phyloP scores from a whole-genome alignment of 176 grass and related monocot species.

The Triticum turgidum region DNA sequence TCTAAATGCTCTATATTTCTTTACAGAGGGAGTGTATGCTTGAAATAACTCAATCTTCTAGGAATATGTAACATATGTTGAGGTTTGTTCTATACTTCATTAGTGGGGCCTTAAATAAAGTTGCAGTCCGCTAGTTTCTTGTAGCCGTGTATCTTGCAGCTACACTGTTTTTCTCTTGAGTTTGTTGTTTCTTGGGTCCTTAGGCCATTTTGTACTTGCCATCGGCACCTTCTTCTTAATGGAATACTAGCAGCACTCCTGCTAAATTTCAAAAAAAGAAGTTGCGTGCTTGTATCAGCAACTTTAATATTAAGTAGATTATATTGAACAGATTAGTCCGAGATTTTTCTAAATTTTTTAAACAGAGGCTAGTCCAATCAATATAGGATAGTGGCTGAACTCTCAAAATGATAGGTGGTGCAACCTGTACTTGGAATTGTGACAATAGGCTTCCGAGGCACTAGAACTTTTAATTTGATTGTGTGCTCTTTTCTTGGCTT shows the following conservation, averaged over 20 bases:
- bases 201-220: no score
- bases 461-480: not conserved
- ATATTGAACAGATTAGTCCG: not conserved
- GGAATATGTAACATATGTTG: not conserved
- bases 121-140: no score
- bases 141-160: no score
- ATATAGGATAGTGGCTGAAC: not conserved
- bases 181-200: no score
- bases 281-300: not conserved
- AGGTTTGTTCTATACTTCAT: not conserved
- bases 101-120: no score
- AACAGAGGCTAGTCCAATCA: not conserved
- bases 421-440: not conserved
- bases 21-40: not conserved
- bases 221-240: no score
- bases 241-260: no score
- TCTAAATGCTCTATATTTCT: no score
- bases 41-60: slow-evolving; percentile 10
- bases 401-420: not conserved
- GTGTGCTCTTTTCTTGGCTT: not conserved
- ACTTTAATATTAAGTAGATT: not conserved
- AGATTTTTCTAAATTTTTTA: not conserved
- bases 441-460: not conserved
- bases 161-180: no score
- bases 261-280: no score